A percentile compares a stretch with the other conserved stretches of the same genome.
Conservation (phyloP, 1,284 basidiomycete species). For the Veloporphyrellus conicus region DNA sequence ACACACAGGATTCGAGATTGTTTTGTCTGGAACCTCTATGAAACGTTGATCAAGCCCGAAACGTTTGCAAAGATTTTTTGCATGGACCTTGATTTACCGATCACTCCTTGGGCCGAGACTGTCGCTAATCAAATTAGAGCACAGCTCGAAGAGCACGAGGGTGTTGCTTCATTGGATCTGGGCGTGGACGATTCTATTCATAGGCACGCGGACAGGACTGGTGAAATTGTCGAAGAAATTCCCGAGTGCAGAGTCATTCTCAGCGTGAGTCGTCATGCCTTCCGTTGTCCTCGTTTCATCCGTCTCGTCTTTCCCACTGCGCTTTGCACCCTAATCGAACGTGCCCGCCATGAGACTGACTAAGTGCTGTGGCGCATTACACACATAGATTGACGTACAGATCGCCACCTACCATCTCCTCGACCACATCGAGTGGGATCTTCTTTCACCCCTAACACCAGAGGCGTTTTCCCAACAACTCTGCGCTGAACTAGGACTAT, state of each 20-base stretch:
- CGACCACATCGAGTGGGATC: slow-evolving; percentile 98
- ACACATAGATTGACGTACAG: slow-evolving; percentile 89
- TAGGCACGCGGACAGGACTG: slow-evolving; percentile 25
- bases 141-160: slow-evolving; percentile 86
- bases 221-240: slow-evolving; percentile 54
- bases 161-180: slow-evolving; percentile 74
- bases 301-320: slow-evolving; percentile 12
- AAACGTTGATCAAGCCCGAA: slow-evolving; percentile 75
- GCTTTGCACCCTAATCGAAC: slow-evolving; percentile 17
- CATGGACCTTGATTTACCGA: slow-evolving; percentile 78
- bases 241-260: slow-evolving; percentile 87
- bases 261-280: slow-evolving; percentile 56
- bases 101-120: slow-evolving; percentile 64
- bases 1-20: slow-evolving; percentile 89
- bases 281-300: background rate
- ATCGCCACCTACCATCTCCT: slow-evolving; percentile 86
- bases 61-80: slow-evolving; percentile 85
- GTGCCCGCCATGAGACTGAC: slow-evolving; percentile 14
- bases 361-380: slow-evolving; percentile 7
- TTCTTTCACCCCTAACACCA: slow-evolving; percentile 87
- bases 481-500: slow-evolving; percentile 82
- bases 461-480: slow-evolving; percentile 80
- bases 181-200: slow-evolving; percentile 56
- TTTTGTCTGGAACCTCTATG: slow-evolving; percentile 95
- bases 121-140: slow-evolving; percentile 84